Percentiles rank a stretch among this genome's conserved stretches.
Conservation (phyloP, 768 basidiomycete genomes). For the Strobilomyces echinocephalus region DNA sequence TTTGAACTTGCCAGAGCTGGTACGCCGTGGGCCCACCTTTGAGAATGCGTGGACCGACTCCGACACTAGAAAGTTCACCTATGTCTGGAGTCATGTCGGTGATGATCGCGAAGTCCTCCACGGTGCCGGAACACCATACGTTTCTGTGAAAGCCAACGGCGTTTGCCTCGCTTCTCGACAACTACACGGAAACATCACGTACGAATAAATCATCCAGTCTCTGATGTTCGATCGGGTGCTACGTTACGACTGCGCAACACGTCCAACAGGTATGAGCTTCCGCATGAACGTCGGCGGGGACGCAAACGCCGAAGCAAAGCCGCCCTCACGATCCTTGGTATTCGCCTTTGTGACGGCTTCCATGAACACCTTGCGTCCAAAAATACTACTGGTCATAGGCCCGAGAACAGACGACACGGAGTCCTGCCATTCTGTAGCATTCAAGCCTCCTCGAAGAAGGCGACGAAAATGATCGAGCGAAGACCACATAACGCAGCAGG, state of each 20-base stretch:
- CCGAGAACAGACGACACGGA: conserved; percentile 72
- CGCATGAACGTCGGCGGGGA: conserved; percentile 4
- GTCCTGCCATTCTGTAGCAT: conserved; percentile 68
- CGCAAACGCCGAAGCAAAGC: too few species aligned
- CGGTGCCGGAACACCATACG: conserved; percentile 45
- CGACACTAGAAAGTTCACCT: not conserved
- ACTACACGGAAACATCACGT: conserved; percentile 18
- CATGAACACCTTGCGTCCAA: conserved; percentile 62
- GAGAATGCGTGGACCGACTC: too few species aligned
- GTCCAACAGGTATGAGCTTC: not conserved
- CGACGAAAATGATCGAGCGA: too few species aligned
- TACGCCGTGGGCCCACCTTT: conserved; percentile 44
- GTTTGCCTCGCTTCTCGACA: conserved; percentile 3
- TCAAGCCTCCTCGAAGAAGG: conserved; percentile 59
- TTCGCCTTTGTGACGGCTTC: conserved; percentile 53
- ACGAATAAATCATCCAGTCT: conserved; percentile 44
- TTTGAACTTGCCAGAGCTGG: conserved; percentile 66
- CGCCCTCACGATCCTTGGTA: conserved; percentile 59
- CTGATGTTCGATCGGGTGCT: conserved; percentile 52
- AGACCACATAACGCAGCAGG: conserved; percentile 64
- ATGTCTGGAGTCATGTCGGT: conserved; percentile 40
- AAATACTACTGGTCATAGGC: conserved; percentile 56
- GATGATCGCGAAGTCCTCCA: conserved; percentile 45
- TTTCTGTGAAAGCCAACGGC: conserved; percentile 25
- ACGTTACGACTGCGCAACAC: conserved; percentile 55